These are phyloP conservation scores for Hypoxylon sp. DNA, from an alignment of 2,329 filamentous ascomycete genomes.

Conservation along the genomic window DNA sequence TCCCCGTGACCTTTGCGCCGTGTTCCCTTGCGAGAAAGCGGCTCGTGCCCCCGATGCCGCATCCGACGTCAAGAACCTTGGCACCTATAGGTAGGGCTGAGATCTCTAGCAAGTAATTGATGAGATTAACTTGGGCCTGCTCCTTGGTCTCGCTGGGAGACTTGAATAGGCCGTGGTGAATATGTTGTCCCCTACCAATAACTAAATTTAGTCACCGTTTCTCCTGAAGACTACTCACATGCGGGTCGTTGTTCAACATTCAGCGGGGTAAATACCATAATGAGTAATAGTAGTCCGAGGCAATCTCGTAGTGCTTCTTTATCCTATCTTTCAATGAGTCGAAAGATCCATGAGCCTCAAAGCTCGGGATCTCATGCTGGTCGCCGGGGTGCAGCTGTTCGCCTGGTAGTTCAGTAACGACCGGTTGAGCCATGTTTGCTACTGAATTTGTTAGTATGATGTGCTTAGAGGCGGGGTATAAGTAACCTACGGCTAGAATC, in stretches of 20 bases:
- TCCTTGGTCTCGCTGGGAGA: constrained; percentile 69
- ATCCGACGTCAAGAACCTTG: constrained; percentile 72
- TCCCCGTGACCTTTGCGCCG: constrained; percentile 69
- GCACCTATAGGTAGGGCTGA: constrained; percentile 57
- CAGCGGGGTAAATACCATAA: constrained; percentile 64
- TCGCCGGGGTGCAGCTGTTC: constrained; percentile 50
- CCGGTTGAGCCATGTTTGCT: constrained; percentile 25
- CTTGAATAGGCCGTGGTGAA: constrained; percentile 74
- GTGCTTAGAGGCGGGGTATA: not conserved
- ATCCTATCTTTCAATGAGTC: constrained; percentile 68
- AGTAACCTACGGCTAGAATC: not conserved
- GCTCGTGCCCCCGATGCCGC: constrained; percentile 72
- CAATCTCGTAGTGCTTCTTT: constrained; percentile 73
- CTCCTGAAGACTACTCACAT: not conserved
- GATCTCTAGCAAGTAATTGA: constrained; percentile 68
- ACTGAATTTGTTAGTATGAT: constrained; percentile 3
- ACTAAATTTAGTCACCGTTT: constrained; percentile 20
- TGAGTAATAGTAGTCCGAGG: constrained; percentile 73
- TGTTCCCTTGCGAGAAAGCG: constrained; percentile 68
- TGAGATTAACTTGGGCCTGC: constrained; percentile 70
- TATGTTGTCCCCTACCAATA: constrained; percentile 70
- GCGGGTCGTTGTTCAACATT: not conserved
- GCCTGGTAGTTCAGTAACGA: not conserved
- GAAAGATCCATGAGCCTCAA: constrained; percentile 50
- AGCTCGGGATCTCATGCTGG: constrained; percentile 50